A percentile compares a stretch with the other conserved stretches of the same genome.
Evolutionary conservation across 371 early-diverging fungal species (phyloP).

Genomic region (Apophysomyces trapeziformis): DNA sequence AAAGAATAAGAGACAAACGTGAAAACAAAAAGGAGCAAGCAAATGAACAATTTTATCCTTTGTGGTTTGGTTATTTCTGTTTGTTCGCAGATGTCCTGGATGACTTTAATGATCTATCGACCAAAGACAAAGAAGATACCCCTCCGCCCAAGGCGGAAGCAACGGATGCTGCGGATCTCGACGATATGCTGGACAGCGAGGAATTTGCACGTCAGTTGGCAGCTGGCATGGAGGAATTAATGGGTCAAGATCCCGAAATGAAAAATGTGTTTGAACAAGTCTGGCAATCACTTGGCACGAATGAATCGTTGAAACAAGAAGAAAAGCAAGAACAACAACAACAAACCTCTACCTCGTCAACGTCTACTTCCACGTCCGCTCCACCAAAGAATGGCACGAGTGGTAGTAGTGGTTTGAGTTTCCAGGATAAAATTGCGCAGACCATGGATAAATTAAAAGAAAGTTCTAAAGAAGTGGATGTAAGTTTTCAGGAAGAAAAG

Average conservation of each 20-base stretch:
- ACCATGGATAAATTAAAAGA: constrained; percentile 87
- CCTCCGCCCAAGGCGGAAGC: constrained; percentile 12
- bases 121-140: constrained; percentile 11
- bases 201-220: constrained; percentile 82
- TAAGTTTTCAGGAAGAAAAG: constrained; percentile 36
- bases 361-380: too few species aligned
- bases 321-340: too few species aligned
- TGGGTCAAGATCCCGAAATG: constrained; percentile 60
- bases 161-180: constrained; percentile 32
- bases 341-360: too few species aligned
- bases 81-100: constrained; percentile 56
- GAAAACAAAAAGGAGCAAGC: background rate
- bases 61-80: background rate
- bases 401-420: constrained; percentile 29
- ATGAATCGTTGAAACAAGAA: background rate
- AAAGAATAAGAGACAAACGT: background rate
- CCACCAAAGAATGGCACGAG: too few species aligned
- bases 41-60: background rate
- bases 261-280: constrained; percentile 70
- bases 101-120: constrained; percentile 40
- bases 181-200: constrained; percentile 60
- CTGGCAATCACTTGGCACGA: constrained; percentile 55
- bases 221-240: constrained; percentile 76
- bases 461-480: constrained; percentile 82
- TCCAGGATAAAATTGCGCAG: constrained; percentile 81